These are phyloP conservation scores for Sicyos baderoa DNA, from an alignment of 306 rosid genomes.

Conservation along the genomic window DNA sequence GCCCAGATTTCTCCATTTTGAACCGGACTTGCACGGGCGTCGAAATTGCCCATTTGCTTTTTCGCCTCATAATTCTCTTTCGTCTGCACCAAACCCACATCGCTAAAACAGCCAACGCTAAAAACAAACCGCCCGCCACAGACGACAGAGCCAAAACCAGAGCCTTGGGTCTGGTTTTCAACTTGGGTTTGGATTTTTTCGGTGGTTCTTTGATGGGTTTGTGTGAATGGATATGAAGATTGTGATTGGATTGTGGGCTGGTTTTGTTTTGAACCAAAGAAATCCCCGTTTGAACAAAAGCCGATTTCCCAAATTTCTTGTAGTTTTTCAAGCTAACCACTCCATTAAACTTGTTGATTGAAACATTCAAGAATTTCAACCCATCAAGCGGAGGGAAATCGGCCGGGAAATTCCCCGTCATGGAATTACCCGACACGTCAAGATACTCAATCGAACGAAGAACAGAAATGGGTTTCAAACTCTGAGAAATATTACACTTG, in stretches of 20 bases:
- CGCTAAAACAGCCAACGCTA: slow-evolving; percentile 17
- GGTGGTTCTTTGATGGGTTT: slow-evolving; percentile 16
- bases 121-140: slow-evolving; percentile 27
- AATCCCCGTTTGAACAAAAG: slow-evolving; percentile 55
- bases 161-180: slow-evolving; percentile 12
- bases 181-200: slow-evolving; percentile 24
- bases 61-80: slow-evolving; percentile 27
- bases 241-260: slow-evolving; percentile 21
- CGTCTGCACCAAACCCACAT: slow-evolving; percentile 34
- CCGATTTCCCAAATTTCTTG: slow-evolving; percentile 43
- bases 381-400: slow-evolving; percentile 61
- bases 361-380: slow-evolving; percentile 53
- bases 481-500: slow-evolving; percentile 49
- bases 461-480: slow-evolving; percentile 44
- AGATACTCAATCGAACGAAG: slow-evolving; percentile 41
- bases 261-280: background rate
- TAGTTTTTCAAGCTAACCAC: slow-evolving; percentile 13
- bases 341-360: slow-evolving; percentile 51
- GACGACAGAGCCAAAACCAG: slow-evolving; percentile 27
- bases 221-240: slow-evolving; percentile 12
- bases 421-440: slow-evolving; percentile 55
- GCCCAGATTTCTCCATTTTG: slow-evolving; percentile 76
- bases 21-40: slow-evolving; percentile 44
- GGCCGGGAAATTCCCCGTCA: slow-evolving; percentile 64
- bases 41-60: slow-evolving; percentile 88